Evolutionary conservation across 176 grass and related monocot species (phyloP).

Genomic region (Triticum turgidum): DNA sequence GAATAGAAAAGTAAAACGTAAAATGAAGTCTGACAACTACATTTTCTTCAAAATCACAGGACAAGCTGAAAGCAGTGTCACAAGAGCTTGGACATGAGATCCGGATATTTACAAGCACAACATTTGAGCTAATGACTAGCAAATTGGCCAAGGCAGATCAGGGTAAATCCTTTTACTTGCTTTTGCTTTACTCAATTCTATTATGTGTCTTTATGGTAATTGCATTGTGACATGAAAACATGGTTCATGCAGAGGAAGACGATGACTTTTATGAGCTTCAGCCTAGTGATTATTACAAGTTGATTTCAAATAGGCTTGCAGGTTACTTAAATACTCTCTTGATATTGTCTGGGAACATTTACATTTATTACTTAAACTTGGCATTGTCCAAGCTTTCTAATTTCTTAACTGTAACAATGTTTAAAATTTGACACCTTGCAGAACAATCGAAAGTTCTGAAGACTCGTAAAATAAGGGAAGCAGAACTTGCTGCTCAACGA

Average conservation of each 20-base stretch:
- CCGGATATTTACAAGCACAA: conserved; percentile 65
- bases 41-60: conserved; percentile 52
- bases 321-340: conserved; percentile 36
- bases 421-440: conserved; percentile 33
- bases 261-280: conserved; percentile 95
- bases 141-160: conserved; percentile 56
- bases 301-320: conserved; percentile 63
- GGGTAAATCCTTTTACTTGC: conserved; percentile 36
- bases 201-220: neutral
- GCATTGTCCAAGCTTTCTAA: neutral
- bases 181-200: neutral
- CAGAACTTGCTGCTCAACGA: conserved; percentile 75
- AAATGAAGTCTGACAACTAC: neutral
- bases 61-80: conserved; percentile 56
- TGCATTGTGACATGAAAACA: conserved; percentile 16
- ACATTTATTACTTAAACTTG: conserved; percentile 12
- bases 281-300: conserved; percentile 70
- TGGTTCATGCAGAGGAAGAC: conserved; percentile 66
- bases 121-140: conserved; percentile 29
- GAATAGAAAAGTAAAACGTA: neutral
- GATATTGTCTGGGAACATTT: conserved; percentile 14
- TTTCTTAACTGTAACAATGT: conserved; percentile 10
- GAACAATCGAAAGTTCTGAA: conserved; percentile 74
- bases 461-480: conserved; percentile 87
- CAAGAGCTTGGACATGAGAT: conserved; percentile 76